Evolutionary conservation across 345 rosid species (phyloP).

Genomic region (Firmiana major): DNA sequence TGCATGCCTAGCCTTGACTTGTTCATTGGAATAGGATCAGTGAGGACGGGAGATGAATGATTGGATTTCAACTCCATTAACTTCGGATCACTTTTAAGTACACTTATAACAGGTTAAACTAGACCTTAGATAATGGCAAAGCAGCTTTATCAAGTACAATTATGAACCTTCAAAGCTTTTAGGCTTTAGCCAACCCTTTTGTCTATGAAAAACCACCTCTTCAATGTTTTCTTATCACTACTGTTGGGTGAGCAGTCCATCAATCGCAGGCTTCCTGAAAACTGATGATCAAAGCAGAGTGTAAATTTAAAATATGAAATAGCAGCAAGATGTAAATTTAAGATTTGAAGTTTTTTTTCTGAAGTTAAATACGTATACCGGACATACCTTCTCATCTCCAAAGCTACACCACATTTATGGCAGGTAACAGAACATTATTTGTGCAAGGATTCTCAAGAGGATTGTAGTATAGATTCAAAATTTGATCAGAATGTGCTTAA

Average conservation of each 20-base stretch:
- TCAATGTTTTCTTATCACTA: slow-evolving; percentile 80
- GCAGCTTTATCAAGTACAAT: slow-evolving; percentile 18
- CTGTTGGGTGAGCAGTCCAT: slow-evolving; percentile 66
- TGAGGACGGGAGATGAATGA: slow-evolving; percentile 68
- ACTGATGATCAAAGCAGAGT: slow-evolving; percentile 30
- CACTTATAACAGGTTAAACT: slow-evolving; percentile 1
- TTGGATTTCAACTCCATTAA: slow-evolving; percentile 66
- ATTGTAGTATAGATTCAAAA: not conserved
- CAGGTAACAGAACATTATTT: slow-evolving; percentile 31
- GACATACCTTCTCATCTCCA: slow-evolving; percentile 67
- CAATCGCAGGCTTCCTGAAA: slow-evolving; percentile 47
- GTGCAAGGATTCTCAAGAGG: not conserved
- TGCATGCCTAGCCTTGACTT: slow-evolving; percentile 63
- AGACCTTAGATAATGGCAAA: slow-evolving; percentile 7
- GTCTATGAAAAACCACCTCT: slow-evolving; percentile 94
- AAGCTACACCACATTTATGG: slow-evolving; percentile 41
- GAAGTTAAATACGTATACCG: not conserved
- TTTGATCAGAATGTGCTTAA: slow-evolving; percentile 1
- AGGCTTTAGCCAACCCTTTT: slow-evolving; percentile 77
- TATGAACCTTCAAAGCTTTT: slow-evolving; percentile 16
- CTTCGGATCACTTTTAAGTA: slow-evolving; percentile 23
- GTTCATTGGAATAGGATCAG: slow-evolving; percentile 58
- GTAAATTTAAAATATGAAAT: slow-evolving; percentile 6
- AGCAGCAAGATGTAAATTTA: not conserved
- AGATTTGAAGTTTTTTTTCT: not conserved